These are phyloP conservation scores for Exserohilum turcica DNA, from an alignment of 2,329 filamentous ascomycete genomes.

Conservation along the genomic window DNA sequence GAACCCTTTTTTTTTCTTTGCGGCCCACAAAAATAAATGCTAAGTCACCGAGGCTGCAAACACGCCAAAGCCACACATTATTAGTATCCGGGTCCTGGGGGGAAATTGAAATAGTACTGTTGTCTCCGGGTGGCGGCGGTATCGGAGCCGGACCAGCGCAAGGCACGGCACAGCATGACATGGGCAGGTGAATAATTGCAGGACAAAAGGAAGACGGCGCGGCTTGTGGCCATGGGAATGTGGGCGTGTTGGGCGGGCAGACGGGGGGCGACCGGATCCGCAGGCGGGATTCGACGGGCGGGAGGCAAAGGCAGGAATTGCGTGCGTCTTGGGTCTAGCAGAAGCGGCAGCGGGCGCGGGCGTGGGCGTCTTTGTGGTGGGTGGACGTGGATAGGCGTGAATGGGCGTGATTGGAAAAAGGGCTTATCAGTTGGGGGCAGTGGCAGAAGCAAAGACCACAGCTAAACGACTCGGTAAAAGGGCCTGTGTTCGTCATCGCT, in stretches of 20 bases:
- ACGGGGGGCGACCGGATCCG: neutral
- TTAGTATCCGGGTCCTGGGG: no score
- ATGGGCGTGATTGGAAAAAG: constrained; percentile 19
- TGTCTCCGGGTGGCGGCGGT: constrained; percentile 7
- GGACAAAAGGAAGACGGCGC: neutral
- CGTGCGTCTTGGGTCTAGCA: no score
- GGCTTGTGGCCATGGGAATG: neutral
- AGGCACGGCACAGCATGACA: neutral
- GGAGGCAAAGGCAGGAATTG: constrained; percentile 7
- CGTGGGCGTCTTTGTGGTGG: no score
- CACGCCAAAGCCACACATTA: constrained; percentile 9
- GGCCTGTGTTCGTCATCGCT: constrained; percentile 32
- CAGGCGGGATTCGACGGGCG: neutral
- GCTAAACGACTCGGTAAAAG: constrained; percentile 9
- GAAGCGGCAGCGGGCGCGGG: no score
- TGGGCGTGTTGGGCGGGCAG: neutral
- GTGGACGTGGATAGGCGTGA: constrained; percentile 8
- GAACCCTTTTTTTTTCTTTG: neutral
- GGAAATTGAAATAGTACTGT: no score
- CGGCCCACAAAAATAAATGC: constrained; percentile 10
- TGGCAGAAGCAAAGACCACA: constrained; percentile 14
- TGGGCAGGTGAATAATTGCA: constrained; percentile 3
- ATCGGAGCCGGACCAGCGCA: constrained; percentile 8
- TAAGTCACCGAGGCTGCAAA: constrained; percentile 9
- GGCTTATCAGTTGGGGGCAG: constrained; percentile 22